phyloP scores from a whole-genome alignment of 106 monocot genomes.

The Dendrobium chrysotoxum region DNA sequence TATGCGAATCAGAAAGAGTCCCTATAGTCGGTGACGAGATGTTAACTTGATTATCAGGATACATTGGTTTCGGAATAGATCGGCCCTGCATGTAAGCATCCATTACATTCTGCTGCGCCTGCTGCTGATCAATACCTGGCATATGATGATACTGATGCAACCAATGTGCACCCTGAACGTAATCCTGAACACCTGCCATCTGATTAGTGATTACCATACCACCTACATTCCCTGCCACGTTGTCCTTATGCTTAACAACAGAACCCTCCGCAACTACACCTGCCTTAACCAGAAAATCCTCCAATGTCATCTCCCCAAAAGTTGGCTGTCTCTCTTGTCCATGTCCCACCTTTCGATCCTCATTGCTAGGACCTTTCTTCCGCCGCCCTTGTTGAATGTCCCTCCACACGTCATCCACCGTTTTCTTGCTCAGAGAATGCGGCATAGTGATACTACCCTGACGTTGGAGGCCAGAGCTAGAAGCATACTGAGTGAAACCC shows the following conservation, averaged over 20 bases:
- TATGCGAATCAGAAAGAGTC: constrained; percentile 32
- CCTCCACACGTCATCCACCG: constrained; percentile 78
- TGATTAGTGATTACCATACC: constrained; percentile 4
- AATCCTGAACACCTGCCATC: constrained; percentile 16
- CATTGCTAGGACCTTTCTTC: constrained; percentile 10
- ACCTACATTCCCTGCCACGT: constrained; percentile 8
- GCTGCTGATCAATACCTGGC: constrained; percentile 21
- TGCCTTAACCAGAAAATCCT: constrained; percentile 72
- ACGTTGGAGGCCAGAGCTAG: constrained; percentile 32
- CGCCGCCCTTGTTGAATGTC: constrained; percentile 44
- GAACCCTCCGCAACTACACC: constrained; percentile 45
- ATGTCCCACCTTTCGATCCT: constrained; percentile 11
- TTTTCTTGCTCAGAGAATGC: constrained; percentile 53
- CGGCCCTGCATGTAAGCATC: constrained; percentile 26
- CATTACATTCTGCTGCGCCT: constrained; percentile 28
- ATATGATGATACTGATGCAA: constrained; percentile 36
- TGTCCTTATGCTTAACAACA: constrained; percentile 10
- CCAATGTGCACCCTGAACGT: constrained; percentile 21
- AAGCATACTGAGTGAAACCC: constrained; percentile 14
- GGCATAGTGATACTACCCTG: constrained; percentile 57
- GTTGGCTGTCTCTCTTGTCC: constrained; percentile 47
- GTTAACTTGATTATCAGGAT: constrained; percentile 28
- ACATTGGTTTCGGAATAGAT: constrained; percentile 21
- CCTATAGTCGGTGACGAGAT: constrained; percentile 29
- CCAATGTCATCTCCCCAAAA: constrained; percentile 79